A percentile compares a stretch with the other conserved stretches of the same genome.
These are phyloP conservation scores for Chlorophyllum brunneum DNA, from an alignment of 768 basidiomycete species.

Conservation along the genomic window DNA sequence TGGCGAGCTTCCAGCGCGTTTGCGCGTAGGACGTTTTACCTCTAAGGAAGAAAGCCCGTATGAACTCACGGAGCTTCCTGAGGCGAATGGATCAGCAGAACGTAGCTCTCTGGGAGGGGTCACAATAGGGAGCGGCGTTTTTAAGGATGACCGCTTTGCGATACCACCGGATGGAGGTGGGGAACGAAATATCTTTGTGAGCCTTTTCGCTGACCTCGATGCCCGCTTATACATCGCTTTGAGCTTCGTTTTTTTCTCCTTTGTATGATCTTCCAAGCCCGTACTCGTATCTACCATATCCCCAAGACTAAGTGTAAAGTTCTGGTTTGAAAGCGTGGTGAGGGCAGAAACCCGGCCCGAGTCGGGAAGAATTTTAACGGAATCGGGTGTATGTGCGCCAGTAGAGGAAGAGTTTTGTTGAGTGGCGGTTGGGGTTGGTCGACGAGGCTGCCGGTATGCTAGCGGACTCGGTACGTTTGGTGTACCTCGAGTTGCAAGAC, in stretches of 20 bases:
- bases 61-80: constrained; percentile 1
- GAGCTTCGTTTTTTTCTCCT: constrained; percentile 4
- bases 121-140: neutral
- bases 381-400: too few relatives aligned
- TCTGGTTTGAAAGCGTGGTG: neutral
- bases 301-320: neutral
- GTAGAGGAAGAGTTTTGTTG: too few relatives aligned
- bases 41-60: constrained; percentile 1
- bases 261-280: neutral
- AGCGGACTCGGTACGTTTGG: neutral
- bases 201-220: neutral
- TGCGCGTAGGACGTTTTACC: neutral
- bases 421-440: too few relatives aligned
- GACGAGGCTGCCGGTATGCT: neutral
- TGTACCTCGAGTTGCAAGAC: neutral
- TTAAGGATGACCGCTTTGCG: neutral
- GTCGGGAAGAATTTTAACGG: too few relatives aligned
- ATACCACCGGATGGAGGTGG: neutral
- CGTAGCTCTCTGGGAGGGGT: neutral
- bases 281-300: neutral
- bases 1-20: neutral
- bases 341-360: too few relatives aligned
- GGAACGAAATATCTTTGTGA: neutral
- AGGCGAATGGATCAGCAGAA: neutral
- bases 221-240: constrained; percentile 6